These are phyloP conservation scores for Dictyostelium discoideum DNA, from an alignment of 78 protist genomes.

Conservation along the genomic window DNA sequence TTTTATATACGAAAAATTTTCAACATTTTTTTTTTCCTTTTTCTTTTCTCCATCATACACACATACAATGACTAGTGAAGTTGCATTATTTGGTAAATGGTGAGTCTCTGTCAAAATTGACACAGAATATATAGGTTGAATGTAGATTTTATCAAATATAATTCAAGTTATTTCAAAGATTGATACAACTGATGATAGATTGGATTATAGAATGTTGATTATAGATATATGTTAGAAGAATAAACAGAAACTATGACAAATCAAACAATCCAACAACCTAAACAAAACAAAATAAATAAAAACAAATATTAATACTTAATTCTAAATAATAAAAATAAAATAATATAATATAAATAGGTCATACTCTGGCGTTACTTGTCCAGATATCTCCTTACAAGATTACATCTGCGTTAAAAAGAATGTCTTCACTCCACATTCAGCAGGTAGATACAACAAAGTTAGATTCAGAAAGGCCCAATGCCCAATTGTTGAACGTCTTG, in stretches of 20 bases:
- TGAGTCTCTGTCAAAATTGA: conserved; percentile 6
- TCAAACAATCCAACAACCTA: background rate
- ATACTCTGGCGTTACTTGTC: conserved; percentile 63
- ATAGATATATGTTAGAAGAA: background rate
- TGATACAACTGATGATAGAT: background rate
- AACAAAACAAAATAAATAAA: background rate
- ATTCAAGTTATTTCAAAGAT: background rate
- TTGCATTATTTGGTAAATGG: conserved; percentile 66
- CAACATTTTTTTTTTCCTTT: background rate
- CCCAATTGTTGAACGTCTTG: conserved; percentile 99
- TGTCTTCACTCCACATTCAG: conserved; percentile 99
- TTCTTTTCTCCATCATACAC: background rate
- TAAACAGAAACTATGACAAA: background rate
- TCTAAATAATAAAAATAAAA: background rate
- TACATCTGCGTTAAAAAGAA: conserved; percentile 95
- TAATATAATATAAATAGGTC: conserved; percentile 77
- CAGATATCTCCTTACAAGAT: conserved; percentile 88
- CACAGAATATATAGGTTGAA: background rate
- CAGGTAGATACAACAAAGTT: conserved; percentile 97
- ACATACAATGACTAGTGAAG: conserved; percentile 17
- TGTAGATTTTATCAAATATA: background rate
- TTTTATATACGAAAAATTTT: background rate
- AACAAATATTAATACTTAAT: background rate
- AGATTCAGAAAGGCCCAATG: conserved; percentile 99
- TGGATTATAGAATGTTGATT: background rate